Percentiles rank a stretch among this genome's conserved stretches.
Conservation (phyloP, 257 asterid genomes). For the Nicotiana otophora region DNA sequence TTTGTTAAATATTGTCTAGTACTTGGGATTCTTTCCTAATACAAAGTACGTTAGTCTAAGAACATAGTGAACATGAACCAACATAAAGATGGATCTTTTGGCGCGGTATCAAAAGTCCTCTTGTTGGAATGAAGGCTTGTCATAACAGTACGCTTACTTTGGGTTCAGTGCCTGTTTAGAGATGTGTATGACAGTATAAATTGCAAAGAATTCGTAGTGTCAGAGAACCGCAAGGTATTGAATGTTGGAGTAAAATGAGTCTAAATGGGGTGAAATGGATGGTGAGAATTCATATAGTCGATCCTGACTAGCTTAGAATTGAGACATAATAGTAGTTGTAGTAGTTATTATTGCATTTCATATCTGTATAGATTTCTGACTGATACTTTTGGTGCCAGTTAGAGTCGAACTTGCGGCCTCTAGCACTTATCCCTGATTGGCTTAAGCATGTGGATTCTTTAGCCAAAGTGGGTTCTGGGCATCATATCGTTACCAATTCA, state of each 20-base stretch:
- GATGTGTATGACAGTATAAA: neutral
- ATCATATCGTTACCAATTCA: constrained; percentile 47
- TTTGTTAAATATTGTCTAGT: neutral
- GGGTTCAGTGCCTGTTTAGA: neutral
- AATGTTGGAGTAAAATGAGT: neutral
- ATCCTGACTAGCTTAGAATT: neutral
- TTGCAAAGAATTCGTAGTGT: neutral
- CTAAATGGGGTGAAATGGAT: neutral
- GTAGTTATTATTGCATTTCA: neutral
- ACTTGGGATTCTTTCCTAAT: neutral
- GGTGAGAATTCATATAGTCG: neutral
- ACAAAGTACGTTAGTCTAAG: neutral
- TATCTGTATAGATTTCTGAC: constrained; percentile 13
- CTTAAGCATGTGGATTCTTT: constrained; percentile 72
- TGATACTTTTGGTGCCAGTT: constrained; percentile 46
- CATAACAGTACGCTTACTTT: neutral
- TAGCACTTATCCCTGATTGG: constrained; percentile 83
- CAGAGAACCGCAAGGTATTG: neutral
- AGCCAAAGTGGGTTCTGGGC: constrained; percentile 73
- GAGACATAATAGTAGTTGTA: neutral
- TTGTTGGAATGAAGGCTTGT: neutral
- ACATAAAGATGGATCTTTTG: neutral
- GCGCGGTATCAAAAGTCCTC: neutral
- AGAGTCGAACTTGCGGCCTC: constrained; percentile 76
- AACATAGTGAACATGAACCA: neutral